Evolutionary conservation across 1,139 yeast species (phyloP), one percentile per base, ranked within the genome.

Genomic region (Sugiyamaella japonica): DNA sequence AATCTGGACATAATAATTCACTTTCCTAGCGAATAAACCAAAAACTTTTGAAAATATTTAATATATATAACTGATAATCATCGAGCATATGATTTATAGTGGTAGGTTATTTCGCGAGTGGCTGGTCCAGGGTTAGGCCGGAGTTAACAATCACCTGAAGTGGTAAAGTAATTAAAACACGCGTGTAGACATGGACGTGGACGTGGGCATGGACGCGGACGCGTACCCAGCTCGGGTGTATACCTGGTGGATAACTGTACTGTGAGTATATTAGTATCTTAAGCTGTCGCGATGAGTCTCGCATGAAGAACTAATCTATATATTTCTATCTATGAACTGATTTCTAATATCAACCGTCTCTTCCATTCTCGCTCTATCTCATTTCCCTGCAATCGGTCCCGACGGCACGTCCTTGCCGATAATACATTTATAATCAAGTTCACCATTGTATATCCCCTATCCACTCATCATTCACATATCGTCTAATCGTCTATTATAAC

Each of bases 61-160:
- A n/a, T 40, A 29, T 32, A 43, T 32, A 44, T 36, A 44, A 13
- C 32, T 3, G 9, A 23, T 44, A 44, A 17, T 16, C 16, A 4
- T 32, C 39, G 16, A 44, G 7, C 39, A 44, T 44, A 44, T n/a
- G 48, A 44, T 44, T 44, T 44, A 44, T 44, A 44, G 48, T 32
- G 37, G 15, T 9, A 7, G 12, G 10, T 17, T 40, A 12, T 5
- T 28, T 31, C 31, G 29, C 16, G 31, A 17, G 49, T 45, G 49
- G 49, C 49, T 45, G 49, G 49, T 16, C 8, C 40, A 45, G 49
- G 49, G 40, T 28, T 36, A 45, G 49, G 49, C 12, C 20, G 41
- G 38, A 41, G 28, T 43, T 36, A 34, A 49, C 29, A 10, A 34
- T 34, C 16, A 17, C 53, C 56, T 8, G 38, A 49, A 49, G 7